Percentiles rank a stretch among this genome's conserved stretches.
phyloP scores from a whole-genome alignment of 768 basidiomycete species.

The Russula foetens region DNA sequence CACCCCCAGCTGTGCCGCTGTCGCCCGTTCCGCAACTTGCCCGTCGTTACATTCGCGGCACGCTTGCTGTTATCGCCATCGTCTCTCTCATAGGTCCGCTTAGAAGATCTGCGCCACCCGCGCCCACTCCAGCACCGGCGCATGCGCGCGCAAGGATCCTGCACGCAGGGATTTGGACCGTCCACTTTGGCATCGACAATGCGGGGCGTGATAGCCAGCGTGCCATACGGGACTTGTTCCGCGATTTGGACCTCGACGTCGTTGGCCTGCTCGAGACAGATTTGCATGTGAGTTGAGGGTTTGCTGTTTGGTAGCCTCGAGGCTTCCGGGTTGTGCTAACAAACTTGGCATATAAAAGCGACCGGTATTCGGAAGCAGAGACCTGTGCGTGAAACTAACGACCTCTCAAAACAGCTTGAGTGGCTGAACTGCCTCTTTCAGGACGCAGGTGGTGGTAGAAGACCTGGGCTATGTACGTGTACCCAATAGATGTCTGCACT shows the following conservation, averaged over 20 bases:
- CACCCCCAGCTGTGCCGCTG: not conserved
- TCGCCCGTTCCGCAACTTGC: conserved; percentile 2
- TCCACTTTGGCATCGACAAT: conserved; percentile 83
- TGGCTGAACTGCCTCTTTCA: conserved; percentile 25
- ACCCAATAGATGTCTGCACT: not conserved
- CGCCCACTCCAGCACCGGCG: conserved; percentile 33
- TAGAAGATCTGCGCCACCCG: not conserved
- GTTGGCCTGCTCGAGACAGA: conserved; percentile 85
- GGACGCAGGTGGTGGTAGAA: conserved; percentile 68
- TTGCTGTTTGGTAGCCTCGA: not conserved
- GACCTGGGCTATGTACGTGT: conserved; percentile 73
- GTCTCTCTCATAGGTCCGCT: conserved; percentile 20
- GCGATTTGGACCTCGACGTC: conserved; percentile 80
- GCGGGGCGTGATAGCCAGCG: conserved; percentile 66
- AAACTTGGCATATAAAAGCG: conserved; percentile 33
- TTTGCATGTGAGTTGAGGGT: conserved; percentile 51
- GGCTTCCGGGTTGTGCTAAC: not conserved
- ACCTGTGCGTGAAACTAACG: conserved; percentile 44
- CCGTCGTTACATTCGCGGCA: conserved; percentile 7
- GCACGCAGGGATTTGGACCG: conserved; percentile 83
- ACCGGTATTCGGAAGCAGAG: conserved; percentile 75
- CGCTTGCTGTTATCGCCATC: conserved; percentile 19
- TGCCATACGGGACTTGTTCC: conserved; percentile 50
- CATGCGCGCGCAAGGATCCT: conserved; percentile 60
- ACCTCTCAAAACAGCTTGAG: not conserved